These are phyloP conservation scores for Ailanthus altissimus DNA, from an alignment of 345 rosid genomes.

Conservation along the genomic window DNA sequence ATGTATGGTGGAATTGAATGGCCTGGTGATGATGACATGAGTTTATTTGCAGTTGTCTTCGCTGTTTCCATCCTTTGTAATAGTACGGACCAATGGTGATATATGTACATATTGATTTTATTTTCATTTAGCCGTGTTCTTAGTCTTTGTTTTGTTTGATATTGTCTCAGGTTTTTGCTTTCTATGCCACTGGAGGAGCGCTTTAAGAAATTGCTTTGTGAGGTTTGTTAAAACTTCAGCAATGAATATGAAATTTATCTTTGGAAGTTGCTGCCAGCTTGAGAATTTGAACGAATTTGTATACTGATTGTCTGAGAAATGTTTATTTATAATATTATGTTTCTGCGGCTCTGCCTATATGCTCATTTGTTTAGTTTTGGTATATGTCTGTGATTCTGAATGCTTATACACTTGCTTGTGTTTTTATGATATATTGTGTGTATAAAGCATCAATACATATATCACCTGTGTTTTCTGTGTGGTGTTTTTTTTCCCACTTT, in stretches of 20 bases:
- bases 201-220: constrained; percentile 59
- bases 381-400: not conserved
- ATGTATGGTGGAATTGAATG: not conserved
- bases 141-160: not conserved
- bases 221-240: constrained; percentile 54
- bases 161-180: constrained; percentile 62
- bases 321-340: not conserved
- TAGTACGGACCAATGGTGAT: not conserved
- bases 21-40: not conserved
- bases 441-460: not conserved
- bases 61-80: not conserved
- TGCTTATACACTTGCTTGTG: too few species aligned
- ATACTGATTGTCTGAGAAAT: not conserved
- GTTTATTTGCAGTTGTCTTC: not conserved
- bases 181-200: constrained; percentile 70
- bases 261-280: not conserved
- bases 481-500: too few species aligned
- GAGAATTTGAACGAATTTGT: not conserved
- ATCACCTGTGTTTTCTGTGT: not conserved
- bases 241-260: not conserved
- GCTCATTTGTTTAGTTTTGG: not conserved
- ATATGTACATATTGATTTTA: not conserved
- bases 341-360: not conserved
- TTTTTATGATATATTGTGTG: too few species aligned
- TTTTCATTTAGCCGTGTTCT: not conserved